Conservation (phyloP, 2,329 filamentous ascomycete genomes). For the Phoma herbarum region DNA sequence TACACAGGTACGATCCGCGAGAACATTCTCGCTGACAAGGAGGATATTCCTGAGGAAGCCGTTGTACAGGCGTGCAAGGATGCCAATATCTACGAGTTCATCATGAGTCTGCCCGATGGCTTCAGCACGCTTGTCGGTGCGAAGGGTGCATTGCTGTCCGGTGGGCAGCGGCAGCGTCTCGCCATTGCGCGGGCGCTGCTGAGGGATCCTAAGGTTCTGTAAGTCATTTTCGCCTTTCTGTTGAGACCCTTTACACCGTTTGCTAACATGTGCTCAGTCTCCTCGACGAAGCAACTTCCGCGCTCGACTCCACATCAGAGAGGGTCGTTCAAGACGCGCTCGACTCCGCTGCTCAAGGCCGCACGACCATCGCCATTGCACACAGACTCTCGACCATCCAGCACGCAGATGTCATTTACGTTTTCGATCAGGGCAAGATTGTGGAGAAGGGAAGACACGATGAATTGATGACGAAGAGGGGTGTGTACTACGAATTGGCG, state of each 20-base stretch:
- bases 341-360: conserved; percentile 81
- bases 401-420: conserved; percentile 92
- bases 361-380: conserved; percentile 94
- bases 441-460: conserved; percentile 88
- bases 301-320: conserved; percentile 60
- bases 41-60: conserved; percentile 74
- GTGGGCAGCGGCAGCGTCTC: conserved; percentile 94
- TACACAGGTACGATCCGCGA: conserved; percentile 93
- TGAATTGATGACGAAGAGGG: conserved; percentile 52
- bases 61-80: conserved; percentile 84
- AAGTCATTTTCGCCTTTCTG: conserved; percentile 74
- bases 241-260: conserved; percentile 79
- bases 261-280: conserved; percentile 32
- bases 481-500: conserved; percentile 53
- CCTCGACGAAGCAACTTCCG: conserved; percentile 51
- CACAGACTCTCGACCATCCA: conserved; percentile 93
- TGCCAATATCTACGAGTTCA: conserved; percentile 51
- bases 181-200: conserved; percentile 94
- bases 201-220: conserved; percentile 85
- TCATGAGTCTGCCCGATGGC: conserved; percentile 65
- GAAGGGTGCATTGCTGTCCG: conserved; percentile 71
- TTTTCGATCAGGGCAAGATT: conserved; percentile 89
- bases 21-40: conserved; percentile 74
- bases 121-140: conserved; percentile 86
- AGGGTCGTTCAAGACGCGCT: conserved; percentile 82